Evolutionary conservation across 1,284 basidiomycete species (phyloP).

Genomic region (Austroboletus novae-zelandiae): DNA sequence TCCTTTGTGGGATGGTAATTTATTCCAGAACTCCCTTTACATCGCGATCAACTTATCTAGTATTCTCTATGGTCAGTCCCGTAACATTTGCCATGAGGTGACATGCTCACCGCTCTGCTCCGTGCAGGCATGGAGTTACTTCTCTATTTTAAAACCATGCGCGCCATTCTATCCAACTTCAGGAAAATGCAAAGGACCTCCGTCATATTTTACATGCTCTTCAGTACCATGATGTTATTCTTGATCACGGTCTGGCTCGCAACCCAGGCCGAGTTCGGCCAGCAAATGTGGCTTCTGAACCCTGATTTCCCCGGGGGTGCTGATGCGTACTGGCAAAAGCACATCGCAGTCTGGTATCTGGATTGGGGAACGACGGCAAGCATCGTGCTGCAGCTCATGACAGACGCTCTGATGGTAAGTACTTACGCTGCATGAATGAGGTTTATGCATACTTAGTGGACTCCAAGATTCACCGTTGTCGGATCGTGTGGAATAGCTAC

Average conservation of each 20-base stretch:
- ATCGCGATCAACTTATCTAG: neutral
- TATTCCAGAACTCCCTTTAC: neutral
- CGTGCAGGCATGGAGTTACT: slow-evolving; percentile 19
- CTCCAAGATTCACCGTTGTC: slow-evolving; percentile 23
- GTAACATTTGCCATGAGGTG: too few relatives aligned
- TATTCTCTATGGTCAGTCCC: slow-evolving; percentile 3
- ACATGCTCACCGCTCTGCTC: neutral
- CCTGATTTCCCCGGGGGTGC: slow-evolving; percentile 16
- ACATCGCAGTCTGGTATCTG: slow-evolving; percentile 22
- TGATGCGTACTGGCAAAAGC: slow-evolving; percentile 8
- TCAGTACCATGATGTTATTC: slow-evolving; percentile 22
- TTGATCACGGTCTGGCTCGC: slow-evolving; percentile 21
- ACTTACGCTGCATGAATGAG: neutral
- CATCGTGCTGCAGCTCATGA: slow-evolving; percentile 25
- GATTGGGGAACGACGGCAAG: slow-evolving; percentile 9
- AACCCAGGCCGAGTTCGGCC: slow-evolving; percentile 11
- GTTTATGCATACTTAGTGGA: neutral
- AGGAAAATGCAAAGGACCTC: slow-evolving; percentile 5
- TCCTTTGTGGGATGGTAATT: neutral
- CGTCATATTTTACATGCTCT: slow-evolving; percentile 13
- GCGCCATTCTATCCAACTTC: slow-evolving; percentile 5
- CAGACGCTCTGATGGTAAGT: slow-evolving; percentile 27
- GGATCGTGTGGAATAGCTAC: slow-evolving; percentile 13
- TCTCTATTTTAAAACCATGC: slow-evolving; percentile 25
- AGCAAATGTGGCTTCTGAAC: slow-evolving; percentile 22